Evolutionary conservation across 1,284 basidiomycete genomes (phyloP).

Genomic region (Leccinum subrobustum): DNA sequence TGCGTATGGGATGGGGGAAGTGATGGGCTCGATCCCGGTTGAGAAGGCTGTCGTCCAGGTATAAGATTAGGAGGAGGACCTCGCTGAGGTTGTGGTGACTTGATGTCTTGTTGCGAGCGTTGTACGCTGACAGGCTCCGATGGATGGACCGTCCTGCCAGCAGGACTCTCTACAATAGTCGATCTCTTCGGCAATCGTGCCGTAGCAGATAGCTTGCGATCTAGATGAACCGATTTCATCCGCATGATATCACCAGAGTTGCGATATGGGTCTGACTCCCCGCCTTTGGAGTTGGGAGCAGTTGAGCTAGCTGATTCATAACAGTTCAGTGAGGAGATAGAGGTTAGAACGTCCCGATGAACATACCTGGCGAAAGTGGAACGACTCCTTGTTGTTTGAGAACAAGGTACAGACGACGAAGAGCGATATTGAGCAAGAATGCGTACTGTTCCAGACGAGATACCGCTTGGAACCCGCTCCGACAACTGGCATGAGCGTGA

Average conservation of each 20-base stretch:
- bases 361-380: conserved; percentile 71
- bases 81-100: conserved; percentile 36
- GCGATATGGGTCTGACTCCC: conserved; percentile 72
- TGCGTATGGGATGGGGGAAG: conserved; percentile 38
- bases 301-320: conserved; percentile 36
- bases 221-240: conserved; percentile 90
- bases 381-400: conserved; percentile 92
- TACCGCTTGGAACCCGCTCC: conserved; percentile 85
- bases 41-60: conserved; percentile 35
- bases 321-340: conserved; percentile 13
- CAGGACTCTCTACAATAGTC: conserved; percentile 94
- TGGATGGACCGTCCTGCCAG: conserved; percentile 81
- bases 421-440: conserved; percentile 93
- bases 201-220: conserved; percentile 92
- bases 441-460: conserved; percentile 97
- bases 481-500: conserved; percentile 67
- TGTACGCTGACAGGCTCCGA: conserved; percentile 45
- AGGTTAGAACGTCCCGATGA: conserved; percentile 4
- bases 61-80: conserved; percentile 34
- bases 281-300: conserved; percentile 33
- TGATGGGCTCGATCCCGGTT: conserved; percentile 33
- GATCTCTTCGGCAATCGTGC: conserved; percentile 91
- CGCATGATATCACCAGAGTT: conserved; percentile 91
- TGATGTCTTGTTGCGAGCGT: conserved; percentile 35
- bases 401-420: conserved; percentile 88